Percentiles rank a stretch among this genome's conserved stretches.
These are phyloP conservation scores for Aaosphaeria arxii DNA, from an alignment of 2,329 filamentous ascomycete species.

Conservation along the genomic window DNA sequence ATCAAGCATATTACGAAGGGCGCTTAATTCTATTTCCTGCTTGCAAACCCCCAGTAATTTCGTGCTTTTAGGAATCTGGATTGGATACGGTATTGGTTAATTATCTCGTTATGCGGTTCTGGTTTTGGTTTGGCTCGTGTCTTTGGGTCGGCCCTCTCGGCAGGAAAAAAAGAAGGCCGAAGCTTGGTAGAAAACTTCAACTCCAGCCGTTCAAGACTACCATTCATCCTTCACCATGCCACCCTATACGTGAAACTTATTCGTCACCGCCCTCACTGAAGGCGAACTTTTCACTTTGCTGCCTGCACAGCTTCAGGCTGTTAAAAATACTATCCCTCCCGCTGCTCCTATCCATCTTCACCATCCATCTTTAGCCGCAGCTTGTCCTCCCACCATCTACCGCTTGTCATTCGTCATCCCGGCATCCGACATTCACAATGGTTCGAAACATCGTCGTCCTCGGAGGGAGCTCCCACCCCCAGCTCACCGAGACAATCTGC, in stretches of 20 bases:
- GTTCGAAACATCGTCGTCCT: constrained; percentile 94
- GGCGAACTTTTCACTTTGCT: constrained; percentile 1
- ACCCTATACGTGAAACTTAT: constrained; percentile 27
- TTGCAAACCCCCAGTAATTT: background rate
- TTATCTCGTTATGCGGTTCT: background rate
- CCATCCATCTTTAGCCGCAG: background rate
- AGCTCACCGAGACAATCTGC: constrained; percentile 83
- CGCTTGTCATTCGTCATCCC: constrained; percentile 17
- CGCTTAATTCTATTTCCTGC: background rate
- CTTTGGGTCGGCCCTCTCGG: constrained; percentile 5
- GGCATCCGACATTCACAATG: constrained; percentile 52
- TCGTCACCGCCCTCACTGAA: constrained; percentile 2
- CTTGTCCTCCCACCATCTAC: constrained; percentile 9
- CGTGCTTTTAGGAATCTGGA: background rate
- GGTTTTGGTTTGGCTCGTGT: background rate
- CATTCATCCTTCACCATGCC: constrained; percentile 29
- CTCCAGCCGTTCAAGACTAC: constrained; percentile 1
- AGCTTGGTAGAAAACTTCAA: constrained; percentile 24
- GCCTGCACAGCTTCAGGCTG: background rate
- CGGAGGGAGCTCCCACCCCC: constrained; percentile 87
- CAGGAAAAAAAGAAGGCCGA: constrained; percentile 16
- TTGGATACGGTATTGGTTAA: background rate
- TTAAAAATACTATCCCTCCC: background rate
- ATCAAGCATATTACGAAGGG: too few species aligned
- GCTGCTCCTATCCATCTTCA: background rate